These are phyloP conservation scores for Cystobasidium sp. DNA, from an alignment of 1,284 basidiomycete species.

Conservation along the genomic window DNA sequence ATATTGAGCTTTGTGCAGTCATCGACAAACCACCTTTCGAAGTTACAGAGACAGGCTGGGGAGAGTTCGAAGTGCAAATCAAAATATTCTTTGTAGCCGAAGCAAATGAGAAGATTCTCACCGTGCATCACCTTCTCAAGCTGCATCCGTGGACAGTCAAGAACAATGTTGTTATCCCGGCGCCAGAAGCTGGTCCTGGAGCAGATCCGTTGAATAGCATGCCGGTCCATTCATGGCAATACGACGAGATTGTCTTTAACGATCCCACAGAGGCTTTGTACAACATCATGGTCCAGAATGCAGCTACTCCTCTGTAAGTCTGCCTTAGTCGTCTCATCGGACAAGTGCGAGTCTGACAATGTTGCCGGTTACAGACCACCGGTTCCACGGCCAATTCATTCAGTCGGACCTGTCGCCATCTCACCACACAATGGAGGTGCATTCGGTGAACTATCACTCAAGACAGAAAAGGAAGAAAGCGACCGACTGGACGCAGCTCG, in stretches of 20 bases:
- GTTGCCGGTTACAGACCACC: not conserved
- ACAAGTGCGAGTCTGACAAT: not conserved
- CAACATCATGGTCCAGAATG: conserved; percentile 75
- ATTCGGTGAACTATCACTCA: conserved; percentile 69
- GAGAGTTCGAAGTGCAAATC: conserved; percentile 96
- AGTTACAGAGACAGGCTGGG: conserved; percentile 97
- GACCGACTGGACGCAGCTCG: conserved; percentile 78
- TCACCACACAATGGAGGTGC: conserved; percentile 44
- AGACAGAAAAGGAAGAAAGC: conserved; percentile 84
- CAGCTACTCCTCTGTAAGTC: conserved; percentile 80
- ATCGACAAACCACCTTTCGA: conserved; percentile 92
- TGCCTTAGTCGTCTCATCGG: not conserved
- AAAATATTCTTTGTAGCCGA: conserved; percentile 90
- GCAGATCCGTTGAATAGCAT: conserved; percentile 27
- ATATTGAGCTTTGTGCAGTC: conserved; percentile 62
- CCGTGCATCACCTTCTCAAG: conserved; percentile 89
- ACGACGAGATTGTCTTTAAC: conserved; percentile 96
- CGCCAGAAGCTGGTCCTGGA: conserved; percentile 45
- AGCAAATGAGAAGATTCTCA: conserved; percentile 86
- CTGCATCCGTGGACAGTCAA: conserved; percentile 80
- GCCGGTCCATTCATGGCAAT: conserved; percentile 95
- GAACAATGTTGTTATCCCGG: conserved; percentile 56
- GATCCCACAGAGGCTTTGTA: conserved; percentile 91
- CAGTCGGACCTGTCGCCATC: not conserved
- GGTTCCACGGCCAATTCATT: conserved; percentile 3